Base-by-base conservation (phyloP, 805 yeast species). In the Myxozyma neotropica region DNA sequence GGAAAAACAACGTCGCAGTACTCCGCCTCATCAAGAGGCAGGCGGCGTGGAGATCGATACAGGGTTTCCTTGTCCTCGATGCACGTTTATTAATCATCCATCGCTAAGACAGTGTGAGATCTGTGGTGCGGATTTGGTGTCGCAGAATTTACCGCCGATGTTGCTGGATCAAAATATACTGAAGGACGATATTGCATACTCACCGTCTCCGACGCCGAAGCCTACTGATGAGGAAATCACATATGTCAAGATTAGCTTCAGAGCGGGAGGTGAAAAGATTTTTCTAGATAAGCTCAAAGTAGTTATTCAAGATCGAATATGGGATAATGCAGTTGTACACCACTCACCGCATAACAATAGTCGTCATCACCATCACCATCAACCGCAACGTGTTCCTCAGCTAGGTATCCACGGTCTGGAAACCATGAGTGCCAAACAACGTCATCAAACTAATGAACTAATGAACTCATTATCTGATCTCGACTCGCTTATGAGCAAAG, bases 41-140 rank as follows among this genome's bases (percentile, higher is more conserved):
- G 38, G 23, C 12, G 58, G 26, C 4, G 47, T 45, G 15, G 42
- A 56, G 33, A 36, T 48, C 24, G 59, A 48, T 15, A 40, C 36
- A 5, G 66, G 69, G 13, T 67, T 70, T n/a, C 65, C 65, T 19
- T 84, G 88, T 59, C 78, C 83, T 2, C 71, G 76, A 12, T 89
- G 96, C 67, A 89, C 98, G 0, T 93, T 91, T 68, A 74, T 83
- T 12, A 94, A 93, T 71, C 96, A 92, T 71, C 88, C 91, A 0
- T 83, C 88, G 1, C 77, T 93, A 78, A 73, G 78, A 38, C 79
- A 78, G 63, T 93, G 99, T 73, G 99, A 93, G 72, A 80, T 94
- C 70, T 93, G 98, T 74, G 97, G 96, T 0, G 77, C 86, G 0
- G 76, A 77, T 21, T 70, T 86, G 26, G 58, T 67, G 2, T 69